These are phyloP conservation scores for Plasmodium vinckei DNA, from an alignment of 169 alveolate genomes.

Conservation along the genomic window DNA sequence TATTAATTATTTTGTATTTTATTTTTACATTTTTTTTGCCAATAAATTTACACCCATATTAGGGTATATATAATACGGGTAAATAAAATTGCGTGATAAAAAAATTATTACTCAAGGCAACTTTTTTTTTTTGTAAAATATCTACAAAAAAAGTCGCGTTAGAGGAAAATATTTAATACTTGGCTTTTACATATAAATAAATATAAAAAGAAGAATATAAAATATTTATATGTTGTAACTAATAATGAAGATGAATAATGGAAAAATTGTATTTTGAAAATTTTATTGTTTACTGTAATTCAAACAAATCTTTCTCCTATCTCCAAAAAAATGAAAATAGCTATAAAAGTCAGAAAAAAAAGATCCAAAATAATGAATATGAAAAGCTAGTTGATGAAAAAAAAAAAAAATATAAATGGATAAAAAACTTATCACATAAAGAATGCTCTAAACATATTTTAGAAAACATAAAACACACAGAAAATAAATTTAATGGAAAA, in stretches of 20 bases:
- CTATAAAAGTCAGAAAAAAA: neutral
- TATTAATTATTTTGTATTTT: too few species aligned
- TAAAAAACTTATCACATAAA: conserved; percentile 33
- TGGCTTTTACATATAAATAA: too few species aligned
- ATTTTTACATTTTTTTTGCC: too few species aligned
- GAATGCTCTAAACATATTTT: conserved; percentile 22
- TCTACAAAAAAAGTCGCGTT: too few species aligned
- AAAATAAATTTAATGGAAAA: conserved; percentile 1
- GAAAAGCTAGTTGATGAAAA: conserved; percentile 25
- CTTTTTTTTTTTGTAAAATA: too few species aligned
- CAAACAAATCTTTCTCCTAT: conserved; percentile 42
- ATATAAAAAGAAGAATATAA: too few species aligned
- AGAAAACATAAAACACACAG: neutral
- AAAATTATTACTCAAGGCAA: too few species aligned
- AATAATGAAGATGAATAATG: neutral
- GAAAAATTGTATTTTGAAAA: conserved; percentile 23
- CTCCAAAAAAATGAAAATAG: conserved; percentile 7
- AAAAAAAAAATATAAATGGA: conserved; percentile 41
- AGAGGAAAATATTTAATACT: too few species aligned
- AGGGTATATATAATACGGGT: too few species aligned
- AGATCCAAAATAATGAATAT: conserved; percentile 18
- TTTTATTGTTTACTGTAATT: conserved; percentile 40
- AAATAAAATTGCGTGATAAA: too few species aligned
- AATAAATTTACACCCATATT: too few species aligned
- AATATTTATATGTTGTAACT: too few species aligned